These are phyloP conservation scores for Leersia perrieri DNA, from an alignment of 176 grass and related monocot genomes.

Conservation along the genomic window DNA sequence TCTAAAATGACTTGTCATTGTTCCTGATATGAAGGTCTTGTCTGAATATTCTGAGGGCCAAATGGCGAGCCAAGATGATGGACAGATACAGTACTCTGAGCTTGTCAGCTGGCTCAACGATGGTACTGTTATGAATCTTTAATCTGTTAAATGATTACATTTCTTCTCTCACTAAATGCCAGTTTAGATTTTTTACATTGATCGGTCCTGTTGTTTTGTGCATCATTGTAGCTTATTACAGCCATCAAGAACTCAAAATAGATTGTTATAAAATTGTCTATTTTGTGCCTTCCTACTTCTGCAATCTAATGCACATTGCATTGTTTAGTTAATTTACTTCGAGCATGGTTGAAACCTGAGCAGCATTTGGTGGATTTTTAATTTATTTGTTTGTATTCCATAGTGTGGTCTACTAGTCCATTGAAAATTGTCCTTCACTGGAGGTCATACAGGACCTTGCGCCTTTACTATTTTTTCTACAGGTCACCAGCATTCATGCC, in stretches of 20 bases:
- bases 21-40: conserved; percentile 59
- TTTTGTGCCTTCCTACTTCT: neutral
- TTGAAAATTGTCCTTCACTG: neutral
- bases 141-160: neutral
- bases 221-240: neutral
- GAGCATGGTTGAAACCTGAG: neutral
- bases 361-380: neutral
- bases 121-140: conserved; percentile 56
- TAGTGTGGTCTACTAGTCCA: neutral
- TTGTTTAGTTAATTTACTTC: neutral
- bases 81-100: conserved; percentile 56
- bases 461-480: neutral
- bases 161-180: neutral
- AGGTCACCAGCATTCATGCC: neutral
- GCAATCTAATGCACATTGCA: neutral
- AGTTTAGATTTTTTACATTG: neutral
- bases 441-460: neutral
- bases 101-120: conserved; percentile 68
- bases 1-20: conserved; percentile 34
- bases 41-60: conserved; percentile 70
- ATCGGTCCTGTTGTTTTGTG: neutral
- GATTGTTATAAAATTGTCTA: too few relatives aligned
- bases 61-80: conserved; percentile 23
- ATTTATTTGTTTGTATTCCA: conserved; percentile 17
- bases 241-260: conserved; percentile 2